Evolutionary conservation across 1,284 basidiomycete genomes (phyloP), one percentile per base, ranked within the genome.

Genomic region (Ceratobasidium sp.): DNA sequence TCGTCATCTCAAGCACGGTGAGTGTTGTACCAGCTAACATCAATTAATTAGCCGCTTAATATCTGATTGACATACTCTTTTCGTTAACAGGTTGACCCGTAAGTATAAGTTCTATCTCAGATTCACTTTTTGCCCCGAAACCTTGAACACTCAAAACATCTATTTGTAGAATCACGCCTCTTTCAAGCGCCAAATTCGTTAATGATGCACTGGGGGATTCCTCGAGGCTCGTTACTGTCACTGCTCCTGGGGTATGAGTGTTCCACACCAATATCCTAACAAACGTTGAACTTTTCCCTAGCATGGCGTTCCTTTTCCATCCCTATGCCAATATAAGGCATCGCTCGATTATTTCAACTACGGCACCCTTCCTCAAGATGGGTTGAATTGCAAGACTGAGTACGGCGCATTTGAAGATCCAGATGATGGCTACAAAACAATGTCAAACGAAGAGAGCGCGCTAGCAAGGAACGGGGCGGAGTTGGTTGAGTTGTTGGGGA

Each of bases 1-100:
- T 80, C 9, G 65, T 80, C 4, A 38, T 78, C 23, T 78, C 74
- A 23, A 77, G 68, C 44, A 78, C 74, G 26, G 77, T 70, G 48
- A 71, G 77, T 65, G 26, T 40, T 50, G 46, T 26, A 6, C 33
- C n/a, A n/a, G n/a, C n/a, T n/a, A n/a, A n/a, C n/a, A n/a, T n/a
- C n/a, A n/a, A n/a, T n/a, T n/a, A n/a, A n/a, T n/a, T n/a, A n/a
- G n/a, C n/a, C n/a, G n/a, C n/a, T n/a, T n/a, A n/a, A n/a, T n/a
- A n/a, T n/a, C n/a, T n/a, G n/a, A n/a, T n/a, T n/a, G n/a, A n/a
- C n/a, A n/a, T n/a, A n/a, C n/a, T n/a, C n/a, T n/a, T n/a, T n/a
- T n/a, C n/a, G n/a, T 12, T 13, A 13, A 46, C 28, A 75, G 71
- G 71, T 75, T 56, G 71, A 75, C 54, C 71, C 71, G 71, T 75